Evolutionary conservation across 2,329 filamentous ascomycete species (phyloP).

Genomic region (Calonectria leucothoes): DNA sequence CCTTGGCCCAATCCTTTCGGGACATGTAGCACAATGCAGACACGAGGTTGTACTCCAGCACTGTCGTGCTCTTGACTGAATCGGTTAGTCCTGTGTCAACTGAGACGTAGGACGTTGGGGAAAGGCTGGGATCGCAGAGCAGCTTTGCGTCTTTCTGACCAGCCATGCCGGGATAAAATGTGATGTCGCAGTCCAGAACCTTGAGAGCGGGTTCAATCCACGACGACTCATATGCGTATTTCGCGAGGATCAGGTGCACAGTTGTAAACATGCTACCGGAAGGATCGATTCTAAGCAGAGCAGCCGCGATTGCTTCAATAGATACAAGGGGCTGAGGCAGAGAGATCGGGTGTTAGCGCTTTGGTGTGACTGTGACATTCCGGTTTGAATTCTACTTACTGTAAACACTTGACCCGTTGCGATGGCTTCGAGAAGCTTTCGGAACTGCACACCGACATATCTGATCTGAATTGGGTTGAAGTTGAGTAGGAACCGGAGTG

Average conservation of each 20-base stretch:
- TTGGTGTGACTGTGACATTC: neutral
- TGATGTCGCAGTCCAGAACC: slow-evolving; percentile 73
- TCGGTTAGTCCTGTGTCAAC: slow-evolving; percentile 67
- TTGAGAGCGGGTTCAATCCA: slow-evolving; percentile 66
- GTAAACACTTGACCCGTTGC: slow-evolving; percentile 53
- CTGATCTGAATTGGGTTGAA: slow-evolving; percentile 66
- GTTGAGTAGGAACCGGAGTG: slow-evolving; percentile 57
- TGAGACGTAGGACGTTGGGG: slow-evolving; percentile 69
- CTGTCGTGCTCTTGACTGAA: slow-evolving; percentile 60
- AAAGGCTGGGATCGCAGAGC: slow-evolving; percentile 59
- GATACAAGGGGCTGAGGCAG: slow-evolving; percentile 57
- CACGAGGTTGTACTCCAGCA: slow-evolving; percentile 76
- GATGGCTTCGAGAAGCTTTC: slow-evolving; percentile 56
- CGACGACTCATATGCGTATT: slow-evolving; percentile 68
- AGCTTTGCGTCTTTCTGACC: slow-evolving; percentile 49
- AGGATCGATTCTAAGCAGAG: slow-evolving; percentile 75
- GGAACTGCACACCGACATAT: slow-evolving; percentile 59
- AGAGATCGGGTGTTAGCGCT: slow-evolving; percentile 15
- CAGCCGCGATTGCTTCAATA: slow-evolving; percentile 58
- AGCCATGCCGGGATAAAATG: slow-evolving; percentile 69
- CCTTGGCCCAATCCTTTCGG: slow-evolving; percentile 70
- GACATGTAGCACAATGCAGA: slow-evolving; percentile 74
- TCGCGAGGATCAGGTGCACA: slow-evolving; percentile 68
- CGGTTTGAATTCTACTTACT: slow-evolving; percentile 46
- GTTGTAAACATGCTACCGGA: slow-evolving; percentile 74